Evolutionary conservation across 257 asterid genomes (phyloP).

Genomic region (Coffea eugenioides): DNA sequence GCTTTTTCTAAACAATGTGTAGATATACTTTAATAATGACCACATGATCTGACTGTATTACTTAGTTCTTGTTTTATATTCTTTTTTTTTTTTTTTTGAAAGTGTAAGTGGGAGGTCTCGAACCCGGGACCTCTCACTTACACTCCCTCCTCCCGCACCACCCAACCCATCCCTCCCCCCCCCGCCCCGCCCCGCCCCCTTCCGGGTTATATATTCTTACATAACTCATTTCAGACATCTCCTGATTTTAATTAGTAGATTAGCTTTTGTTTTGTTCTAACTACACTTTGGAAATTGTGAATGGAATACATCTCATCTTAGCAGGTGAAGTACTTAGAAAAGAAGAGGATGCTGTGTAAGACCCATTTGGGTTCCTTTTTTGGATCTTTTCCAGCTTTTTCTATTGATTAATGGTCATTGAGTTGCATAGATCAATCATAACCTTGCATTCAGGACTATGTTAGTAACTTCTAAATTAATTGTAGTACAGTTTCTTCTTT

Average conservation of each 20-base stretch:
- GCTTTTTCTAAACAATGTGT: background rate
- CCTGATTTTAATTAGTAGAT: background rate
- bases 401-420: no score
- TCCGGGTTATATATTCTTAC: background rate
- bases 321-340: background rate
- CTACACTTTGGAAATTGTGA: background rate
- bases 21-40: background rate
- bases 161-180: no score
- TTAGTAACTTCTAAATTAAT: no score
- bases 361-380: background rate
- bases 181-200: no score
- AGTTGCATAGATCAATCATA: no score
- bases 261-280: background rate
- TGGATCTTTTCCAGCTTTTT: background rate
- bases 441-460: background rate
- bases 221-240: background rate
- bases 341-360: background rate
- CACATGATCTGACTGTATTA: background rate
- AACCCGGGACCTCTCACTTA: no score
- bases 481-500: no score
- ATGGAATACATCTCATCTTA: no score
- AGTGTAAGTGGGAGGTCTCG: no score
- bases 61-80: background rate
- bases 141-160: no score
- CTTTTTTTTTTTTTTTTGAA: no score